Conservation (phyloP, 78 protist species). For the Protostelium mycophagum region DNA sequence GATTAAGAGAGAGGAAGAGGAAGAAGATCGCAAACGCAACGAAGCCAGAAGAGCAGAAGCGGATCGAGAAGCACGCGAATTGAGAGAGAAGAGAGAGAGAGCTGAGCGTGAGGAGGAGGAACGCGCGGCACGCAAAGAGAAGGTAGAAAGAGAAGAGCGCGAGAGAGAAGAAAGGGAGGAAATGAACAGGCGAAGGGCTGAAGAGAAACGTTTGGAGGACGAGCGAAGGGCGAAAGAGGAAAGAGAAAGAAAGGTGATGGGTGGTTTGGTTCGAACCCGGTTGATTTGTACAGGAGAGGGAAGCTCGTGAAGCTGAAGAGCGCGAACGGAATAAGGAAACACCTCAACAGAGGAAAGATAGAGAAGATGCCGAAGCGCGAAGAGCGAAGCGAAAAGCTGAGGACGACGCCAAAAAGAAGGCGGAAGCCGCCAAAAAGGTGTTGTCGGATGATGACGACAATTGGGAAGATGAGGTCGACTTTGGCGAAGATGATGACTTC, state of each 20-base stretch:
- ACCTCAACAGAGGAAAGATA: not conserved
- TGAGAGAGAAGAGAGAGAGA: not conserved
- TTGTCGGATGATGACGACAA: not conserved
- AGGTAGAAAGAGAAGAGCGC: not conserved
- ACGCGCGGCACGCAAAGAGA: not conserved
- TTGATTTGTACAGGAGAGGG: not conserved
- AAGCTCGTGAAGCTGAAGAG: not conserved
- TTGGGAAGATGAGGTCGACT: too few species aligned
- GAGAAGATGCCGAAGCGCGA: not conserved
- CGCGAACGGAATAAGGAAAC: not conserved
- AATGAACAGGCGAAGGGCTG: not conserved
- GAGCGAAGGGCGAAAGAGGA: not conserved
- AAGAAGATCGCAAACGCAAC: not conserved
- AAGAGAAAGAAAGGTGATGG: not conserved
- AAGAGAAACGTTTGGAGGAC: not conserved
- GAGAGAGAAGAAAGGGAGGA: not conserved
- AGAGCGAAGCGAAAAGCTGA: not conserved
- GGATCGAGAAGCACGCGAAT: not conserved
- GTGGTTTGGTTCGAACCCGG: not conserved
- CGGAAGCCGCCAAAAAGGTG: not conserved
- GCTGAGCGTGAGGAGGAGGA: not conserved
- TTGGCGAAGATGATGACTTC: not conserved
- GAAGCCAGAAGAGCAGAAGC: not conserved
- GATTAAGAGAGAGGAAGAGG: not conserved
- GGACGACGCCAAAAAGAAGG: not conserved